Evolutionary conservation across 2,329 filamentous ascomycete species (phyloP).

Genomic region (Furcasterigmium furcatum): DNA sequence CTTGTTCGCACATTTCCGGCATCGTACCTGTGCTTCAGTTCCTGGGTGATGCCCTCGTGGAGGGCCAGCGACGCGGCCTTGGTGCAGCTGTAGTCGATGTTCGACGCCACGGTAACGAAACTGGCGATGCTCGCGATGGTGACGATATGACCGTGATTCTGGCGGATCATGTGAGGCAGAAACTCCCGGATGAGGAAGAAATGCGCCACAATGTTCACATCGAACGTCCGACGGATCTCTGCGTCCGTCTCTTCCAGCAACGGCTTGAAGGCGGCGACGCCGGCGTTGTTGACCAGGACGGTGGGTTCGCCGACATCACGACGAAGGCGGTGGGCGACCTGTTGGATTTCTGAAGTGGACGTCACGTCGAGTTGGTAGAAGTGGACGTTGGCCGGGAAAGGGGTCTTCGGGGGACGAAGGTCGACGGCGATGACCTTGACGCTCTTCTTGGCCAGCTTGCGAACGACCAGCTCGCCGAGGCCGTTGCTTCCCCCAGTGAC

Average conservation of each 20-base stretch:
- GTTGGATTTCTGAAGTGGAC: constrained; percentile 24
- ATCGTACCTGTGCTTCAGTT: constrained; percentile 1
- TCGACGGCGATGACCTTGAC: constrained; percentile 8
- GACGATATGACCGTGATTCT: not conserved
- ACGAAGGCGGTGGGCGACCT: constrained; percentile 37
- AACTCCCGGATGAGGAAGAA: constrained; percentile 1
- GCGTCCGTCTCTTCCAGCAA: constrained; percentile 1
- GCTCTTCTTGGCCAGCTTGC: constrained; percentile 8
- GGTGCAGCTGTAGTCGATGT: constrained; percentile 1
- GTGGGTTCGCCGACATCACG: constrained; percentile 41
- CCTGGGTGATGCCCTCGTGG: constrained; percentile 1
- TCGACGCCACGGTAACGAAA: constrained; percentile 1
- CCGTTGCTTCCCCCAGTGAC: constrained; percentile 17
- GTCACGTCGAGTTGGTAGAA: constrained; percentile 6
- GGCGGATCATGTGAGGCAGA: not conserved
- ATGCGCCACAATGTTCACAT: constrained; percentile 3
- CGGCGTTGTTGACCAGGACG: constrained; percentile 59
- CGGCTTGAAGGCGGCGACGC: constrained; percentile 27
- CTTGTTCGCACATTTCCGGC: constrained; percentile 10
- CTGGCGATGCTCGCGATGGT: constrained; percentile 4
- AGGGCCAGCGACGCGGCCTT: constrained; percentile 1
- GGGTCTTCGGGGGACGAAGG: constrained; percentile 2
- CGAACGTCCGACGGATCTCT: constrained; percentile 1
- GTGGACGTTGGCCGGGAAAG: not conserved
- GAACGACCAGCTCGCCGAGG: constrained; percentile 5